Percentiles rank a stretch among this genome's conserved stretches.
phyloP scores from a whole-genome alignment of 106 monocot species.

The Acorus calamus region DNA sequence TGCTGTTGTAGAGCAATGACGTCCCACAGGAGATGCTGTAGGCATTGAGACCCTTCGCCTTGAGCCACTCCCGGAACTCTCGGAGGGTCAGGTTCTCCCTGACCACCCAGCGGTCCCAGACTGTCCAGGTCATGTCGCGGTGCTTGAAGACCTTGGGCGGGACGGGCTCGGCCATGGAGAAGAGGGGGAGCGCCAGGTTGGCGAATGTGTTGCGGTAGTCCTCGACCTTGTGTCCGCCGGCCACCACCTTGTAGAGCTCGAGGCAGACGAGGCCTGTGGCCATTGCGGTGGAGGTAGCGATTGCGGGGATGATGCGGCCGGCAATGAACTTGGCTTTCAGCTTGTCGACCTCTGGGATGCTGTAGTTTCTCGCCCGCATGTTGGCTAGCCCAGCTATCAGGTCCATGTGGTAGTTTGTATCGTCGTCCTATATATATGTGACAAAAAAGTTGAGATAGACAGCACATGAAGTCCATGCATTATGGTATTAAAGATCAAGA shows the following conservation, averaged over 20 bases:
- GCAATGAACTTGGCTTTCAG: conserved; percentile 89
- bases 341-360: conserved; percentile 86
- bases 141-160: conserved; percentile 46
- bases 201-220: conserved; percentile 92
- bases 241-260: conserved; percentile 91
- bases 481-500: too few species aligned
- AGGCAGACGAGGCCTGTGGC: conserved; percentile 93
- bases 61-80: conserved; percentile 54
- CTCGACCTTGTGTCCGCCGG: conserved; percentile 56
- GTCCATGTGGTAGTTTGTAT: conserved; percentile 60
- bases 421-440: conserved; percentile 25
- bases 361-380: conserved; percentile 94
- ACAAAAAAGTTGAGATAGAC: too few species aligned
- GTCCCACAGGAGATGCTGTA: conserved; percentile 56
- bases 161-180: conserved; percentile 78
- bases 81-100: conserved; percentile 38
- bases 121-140: conserved; percentile 36
- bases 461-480: too few species aligned
- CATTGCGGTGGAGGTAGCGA: conserved; percentile 92
- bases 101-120: conserved; percentile 50
- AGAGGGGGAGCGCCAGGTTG: conserved; percentile 77
- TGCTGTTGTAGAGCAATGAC: conserved; percentile 45
- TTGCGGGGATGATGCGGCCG: conserved; percentile 84
- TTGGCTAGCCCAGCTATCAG: conserved; percentile 85
- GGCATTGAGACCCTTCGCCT: conserved; percentile 42